phyloP scores from a whole-genome alignment of 1,284 basidiomycete species.

The Trametes pubescens region DNA sequence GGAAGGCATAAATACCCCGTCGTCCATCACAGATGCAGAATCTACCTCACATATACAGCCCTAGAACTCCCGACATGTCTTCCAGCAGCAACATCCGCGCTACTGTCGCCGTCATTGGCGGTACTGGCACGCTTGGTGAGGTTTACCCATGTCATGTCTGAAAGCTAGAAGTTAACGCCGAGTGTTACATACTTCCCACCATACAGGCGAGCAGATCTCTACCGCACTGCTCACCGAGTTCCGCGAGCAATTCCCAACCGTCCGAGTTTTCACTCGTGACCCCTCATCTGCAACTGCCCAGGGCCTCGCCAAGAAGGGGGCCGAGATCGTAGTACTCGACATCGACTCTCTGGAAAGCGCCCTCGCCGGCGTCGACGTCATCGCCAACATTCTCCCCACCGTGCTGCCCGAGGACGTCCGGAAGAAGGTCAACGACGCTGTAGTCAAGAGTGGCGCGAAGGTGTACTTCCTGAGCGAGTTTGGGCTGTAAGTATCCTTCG shows the following conservation, averaged over 20 bases:
- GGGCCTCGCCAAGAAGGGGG: conserved; percentile 36
- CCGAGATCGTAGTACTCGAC: conserved; percentile 31
- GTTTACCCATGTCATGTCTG: conserved; percentile 3
- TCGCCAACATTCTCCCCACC: conserved; percentile 33
- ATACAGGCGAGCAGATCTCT: conserved; percentile 3
- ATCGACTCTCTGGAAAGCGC: conserved; percentile 22
- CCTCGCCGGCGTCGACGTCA: conserved; percentile 36
- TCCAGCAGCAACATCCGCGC: not conserved
- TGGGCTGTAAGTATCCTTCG: conserved; percentile 24
- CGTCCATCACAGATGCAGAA: no score
- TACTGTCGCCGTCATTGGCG: conserved; percentile 37
- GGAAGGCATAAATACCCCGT: no score
- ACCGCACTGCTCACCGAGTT: conserved; percentile 34
- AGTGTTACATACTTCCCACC: not conserved
- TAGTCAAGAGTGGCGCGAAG: conserved; percentile 32
- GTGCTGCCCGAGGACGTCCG: conserved; percentile 23
- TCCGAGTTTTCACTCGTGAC: conserved; percentile 37
- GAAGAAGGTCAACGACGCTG: conserved; percentile 33
- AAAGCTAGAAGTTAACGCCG: not conserved
- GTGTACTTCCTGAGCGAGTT: conserved; percentile 43
- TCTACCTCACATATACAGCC: not conserved
- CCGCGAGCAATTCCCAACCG: conserved; percentile 34
- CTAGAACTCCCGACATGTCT: not conserved
- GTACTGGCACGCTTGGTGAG: conserved; percentile 39
- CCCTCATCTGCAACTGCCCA: conserved; percentile 31